Conservation (phyloP, 345 rosid genomes). For the Salix suchowensis region DNA sequence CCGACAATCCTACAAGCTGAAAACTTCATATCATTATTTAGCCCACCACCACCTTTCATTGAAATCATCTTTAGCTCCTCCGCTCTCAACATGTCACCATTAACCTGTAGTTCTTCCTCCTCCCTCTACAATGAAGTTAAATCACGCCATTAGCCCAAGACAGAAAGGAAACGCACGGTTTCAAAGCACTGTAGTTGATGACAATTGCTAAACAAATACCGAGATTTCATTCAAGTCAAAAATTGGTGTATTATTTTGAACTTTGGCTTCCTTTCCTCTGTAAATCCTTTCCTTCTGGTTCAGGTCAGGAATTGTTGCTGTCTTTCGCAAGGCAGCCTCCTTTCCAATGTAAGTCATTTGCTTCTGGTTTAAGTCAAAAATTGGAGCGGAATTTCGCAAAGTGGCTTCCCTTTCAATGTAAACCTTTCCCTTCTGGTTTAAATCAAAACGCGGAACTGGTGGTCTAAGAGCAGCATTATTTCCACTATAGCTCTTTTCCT, state of each 20-base stretch:
- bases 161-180: neutral
- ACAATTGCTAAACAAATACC: conserved; percentile 36
- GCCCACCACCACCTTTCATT: conserved; percentile 37
- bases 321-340: conserved; percentile 16
- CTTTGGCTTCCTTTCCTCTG: conserved; percentile 39
- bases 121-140: conserved; percentile 48
- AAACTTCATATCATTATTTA: conserved; percentile 41
- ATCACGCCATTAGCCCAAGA: conserved; percentile 7
- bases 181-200: neutral
- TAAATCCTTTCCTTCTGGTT: conserved; percentile 33
- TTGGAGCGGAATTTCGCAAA: conserved; percentile 3
- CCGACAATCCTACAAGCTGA: conserved; percentile 54
- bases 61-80: conserved; percentile 41
- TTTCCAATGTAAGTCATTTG: conserved; percentile 27
- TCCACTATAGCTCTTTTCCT: conserved; percentile 20
- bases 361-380: conserved; percentile 43
- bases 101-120: conserved; percentile 58
- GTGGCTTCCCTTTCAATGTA: conserved; percentile 11
- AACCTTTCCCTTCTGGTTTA: conserved; percentile 36
- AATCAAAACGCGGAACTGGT: conserved; percentile 26
- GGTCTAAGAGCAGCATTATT: conserved; percentile 23
- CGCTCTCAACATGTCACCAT: conserved; percentile 27
- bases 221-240: conserved; percentile 88
- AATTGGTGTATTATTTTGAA: conserved; percentile 30
- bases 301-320: conserved; percentile 20